Base-by-base conservation (phyloP, 169 alveolate genomes). In the Cryptosporidium viatorum region DNA sequence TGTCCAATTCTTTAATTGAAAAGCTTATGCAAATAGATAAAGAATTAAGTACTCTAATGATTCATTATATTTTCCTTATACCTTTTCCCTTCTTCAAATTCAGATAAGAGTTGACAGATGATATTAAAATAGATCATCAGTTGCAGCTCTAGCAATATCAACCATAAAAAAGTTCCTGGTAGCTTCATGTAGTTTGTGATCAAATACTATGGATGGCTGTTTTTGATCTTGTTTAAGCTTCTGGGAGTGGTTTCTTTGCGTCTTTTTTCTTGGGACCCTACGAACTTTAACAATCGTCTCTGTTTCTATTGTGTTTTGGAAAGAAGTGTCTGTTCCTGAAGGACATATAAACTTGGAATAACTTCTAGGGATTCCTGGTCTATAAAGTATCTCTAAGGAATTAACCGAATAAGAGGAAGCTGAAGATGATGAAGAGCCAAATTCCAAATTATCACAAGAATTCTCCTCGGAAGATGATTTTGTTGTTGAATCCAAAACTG, bases 111-210 rank as follows among this genome's bases (percentile, higher is more conserved):
- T 26, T 55, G 35, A 21, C 35, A 39, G 12, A 31, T 18, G 58
- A 33, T 67, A 55, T 73, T 39, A 80, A 65, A 80, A 80, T 60
- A 80, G 62, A 41, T 80, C 89, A 29, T 80, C 89, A 18, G 89
- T 62, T 37, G 89, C 89, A 62, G 89, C 89, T 80, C 89, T 80
- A 43, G 89, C 62, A 21, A 80, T 80, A 48, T 80, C 89, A 35
- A 80, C 75, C 89, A 80, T 80, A 45, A 80, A 62, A n/a, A 80
- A 21, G n/a, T 62, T 80, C 43, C 89, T 80, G 3, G 89, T 62
- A 16, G 75, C 89, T 8, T 35, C 89, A 18, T 80, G 89, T 31
- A 80, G 80, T 39, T 80, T 80, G 39, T 80, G 89, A 48, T 80
- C 89, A 39, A 59, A 80, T 0, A 65, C 71, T 2, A 37, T 29